Percentiles rank a stretch among this genome's conserved stretches.
Evolutionary conservation across 1,284 basidiomycete species (phyloP).

Genomic region (Melampsora medusae): DNA sequence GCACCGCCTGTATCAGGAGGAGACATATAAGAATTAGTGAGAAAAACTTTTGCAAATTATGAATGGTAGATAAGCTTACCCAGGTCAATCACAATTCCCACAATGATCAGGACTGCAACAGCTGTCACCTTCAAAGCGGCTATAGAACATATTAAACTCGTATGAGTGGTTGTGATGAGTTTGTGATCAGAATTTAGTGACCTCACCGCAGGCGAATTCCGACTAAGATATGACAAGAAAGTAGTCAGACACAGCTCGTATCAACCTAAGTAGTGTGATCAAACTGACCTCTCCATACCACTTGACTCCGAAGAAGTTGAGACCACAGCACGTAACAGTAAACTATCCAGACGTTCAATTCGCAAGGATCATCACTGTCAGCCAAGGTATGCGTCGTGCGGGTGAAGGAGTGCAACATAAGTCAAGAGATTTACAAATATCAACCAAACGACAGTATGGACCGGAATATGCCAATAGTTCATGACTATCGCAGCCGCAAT

Average conservation of each 20-base stretch:
- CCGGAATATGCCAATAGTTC: constrained; percentile 48
- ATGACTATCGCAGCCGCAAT: constrained; percentile 44
- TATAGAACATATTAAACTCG: neutral
- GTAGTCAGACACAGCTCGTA: neutral
- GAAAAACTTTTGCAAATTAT: neutral
- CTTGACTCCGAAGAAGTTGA: constrained; percentile 60
- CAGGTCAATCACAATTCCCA: constrained; percentile 68
- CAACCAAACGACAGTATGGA: constrained; percentile 25
- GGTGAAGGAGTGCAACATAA: neutral
- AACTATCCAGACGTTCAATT: constrained; percentile 43
- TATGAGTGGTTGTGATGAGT: neutral
- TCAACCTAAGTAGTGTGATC: neutral
- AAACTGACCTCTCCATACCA: constrained; percentile 63
- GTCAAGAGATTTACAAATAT: neutral
- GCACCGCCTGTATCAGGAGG: constrained; percentile 63
- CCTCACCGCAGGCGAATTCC: constrained; percentile 42
- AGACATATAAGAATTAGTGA: constrained; percentile 57
- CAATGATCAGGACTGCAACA: constrained; percentile 61
- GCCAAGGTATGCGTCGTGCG: too few relatives aligned
- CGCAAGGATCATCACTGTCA: too few relatives aligned
- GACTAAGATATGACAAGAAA: constrained; percentile 43
- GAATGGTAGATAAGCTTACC: constrained; percentile 64
- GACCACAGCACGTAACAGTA: constrained; percentile 45
- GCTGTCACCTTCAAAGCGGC: constrained; percentile 52
- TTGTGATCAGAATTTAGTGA: neutral